Base-by-base conservation (phyloP, 1,139 yeast species). In the Scheffersomyces segobiensis region DNA sequence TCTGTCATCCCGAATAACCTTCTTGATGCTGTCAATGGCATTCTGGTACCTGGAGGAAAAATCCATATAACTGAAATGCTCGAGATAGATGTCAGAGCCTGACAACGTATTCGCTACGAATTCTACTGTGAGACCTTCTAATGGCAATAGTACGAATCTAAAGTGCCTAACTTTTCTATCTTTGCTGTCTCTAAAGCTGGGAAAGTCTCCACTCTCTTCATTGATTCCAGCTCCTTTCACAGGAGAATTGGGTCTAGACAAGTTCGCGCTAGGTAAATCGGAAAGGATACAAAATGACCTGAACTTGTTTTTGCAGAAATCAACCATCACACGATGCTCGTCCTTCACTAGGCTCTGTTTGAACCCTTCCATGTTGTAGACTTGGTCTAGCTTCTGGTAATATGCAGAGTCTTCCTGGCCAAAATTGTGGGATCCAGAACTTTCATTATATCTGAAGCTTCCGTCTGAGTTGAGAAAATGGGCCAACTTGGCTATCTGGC, bases 241-340 rank as follows among this genome's bases (percentile, higher is more conserved):
- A 1, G 71, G 70, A 18, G 68, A 63, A 5, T 59, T 54, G 3
- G 71, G 66, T 19, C 70, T 56, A 8, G 67, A 62, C 26, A 67
- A 55, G 10, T 59, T 65, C 8, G 63, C 63, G 46, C 67, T 69
- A 6, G 91, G 89, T 5, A 62, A 62, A 24, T 75, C 85, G 5
- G 85, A 73, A 42, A 88, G 69, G 6, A 88, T 78, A 65, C 89
- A 82, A 65, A 82, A 69, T 1, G 89, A 76, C 55, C 93, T 75
- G 67, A 87, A 88, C 69, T 85, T 84, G 73, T 88, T 88, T 67
- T 87, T 87, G 52, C 77, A 70, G 80, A 86, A 88, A 68, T 88
- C 93, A 42, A 86, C 80, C 58, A 87, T 74, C 21, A 88, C 84
- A 47, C 91, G 76, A 66, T 87, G 86, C 58, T 86, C 87, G 69